A percentile compares a stretch with the other conserved stretches of the same genome.
These are phyloP conservation scores for Cadophora luteo-olivacea DNA, from an alignment of 2,329 filamentous ascomycete genomes.

Conservation along the genomic window DNA sequence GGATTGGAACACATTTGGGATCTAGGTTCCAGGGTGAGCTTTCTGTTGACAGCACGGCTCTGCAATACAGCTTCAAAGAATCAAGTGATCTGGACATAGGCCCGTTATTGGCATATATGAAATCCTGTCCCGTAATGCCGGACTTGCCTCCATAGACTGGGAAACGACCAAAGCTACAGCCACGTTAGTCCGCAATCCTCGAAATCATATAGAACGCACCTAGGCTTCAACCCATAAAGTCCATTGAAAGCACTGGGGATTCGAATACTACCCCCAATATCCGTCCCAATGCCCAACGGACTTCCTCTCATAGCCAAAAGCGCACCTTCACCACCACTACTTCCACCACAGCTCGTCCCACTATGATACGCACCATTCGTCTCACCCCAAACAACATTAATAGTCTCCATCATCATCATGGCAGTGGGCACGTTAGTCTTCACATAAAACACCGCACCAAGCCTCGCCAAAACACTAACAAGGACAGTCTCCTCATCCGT, in stretches of 20 bases:
- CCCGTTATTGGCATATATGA: conserved; percentile 48
- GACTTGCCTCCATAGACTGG: conserved; percentile 47
- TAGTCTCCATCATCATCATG: conserved; percentile 52
- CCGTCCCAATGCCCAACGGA: conserved; percentile 42
- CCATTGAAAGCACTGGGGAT: conserved; percentile 48
- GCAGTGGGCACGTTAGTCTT: conserved; percentile 49
- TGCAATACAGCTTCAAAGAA: conserved; percentile 46
- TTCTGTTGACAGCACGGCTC: conserved; percentile 44
- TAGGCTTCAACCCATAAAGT: conserved; percentile 49
- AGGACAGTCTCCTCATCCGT: conserved; percentile 44
- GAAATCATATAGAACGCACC: conserved; percentile 30
- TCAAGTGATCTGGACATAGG: conserved; percentile 48
- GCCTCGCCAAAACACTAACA: conserved; percentile 47
- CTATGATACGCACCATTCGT: conserved; percentile 43
- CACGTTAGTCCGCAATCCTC: background rate
- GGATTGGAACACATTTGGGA: conserved; percentile 48
- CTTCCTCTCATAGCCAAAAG: conserved; percentile 42
- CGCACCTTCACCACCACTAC: conserved; percentile 42
- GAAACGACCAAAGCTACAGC: conserved; percentile 46
- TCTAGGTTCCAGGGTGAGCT: conserved; percentile 47
- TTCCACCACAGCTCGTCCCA: conserved; percentile 40
- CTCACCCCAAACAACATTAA: conserved; percentile 51
- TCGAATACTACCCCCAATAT: conserved; percentile 48
- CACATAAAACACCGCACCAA: conserved; percentile 51
- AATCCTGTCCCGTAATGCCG: conserved; percentile 48